phyloP scores from a whole-genome alignment of 495 filamentous ascomycete genomes.

The Astrothelium macrocarpum region DNA sequence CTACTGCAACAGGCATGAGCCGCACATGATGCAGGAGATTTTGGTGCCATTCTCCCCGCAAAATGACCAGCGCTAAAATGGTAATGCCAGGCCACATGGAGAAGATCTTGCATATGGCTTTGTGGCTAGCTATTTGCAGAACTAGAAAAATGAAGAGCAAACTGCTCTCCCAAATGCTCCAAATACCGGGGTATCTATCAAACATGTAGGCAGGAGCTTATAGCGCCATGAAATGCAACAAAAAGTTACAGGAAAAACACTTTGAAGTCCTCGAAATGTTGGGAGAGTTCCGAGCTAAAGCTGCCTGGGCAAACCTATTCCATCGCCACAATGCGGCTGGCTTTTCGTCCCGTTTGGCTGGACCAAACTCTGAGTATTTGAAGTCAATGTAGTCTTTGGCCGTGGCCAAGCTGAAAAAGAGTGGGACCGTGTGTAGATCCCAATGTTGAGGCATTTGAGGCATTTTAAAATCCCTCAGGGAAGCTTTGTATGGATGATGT shows the following conservation, averaged over 20 bases:
- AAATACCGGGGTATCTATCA: background rate
- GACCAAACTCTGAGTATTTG: too few relatives aligned
- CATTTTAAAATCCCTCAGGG: conserved; percentile 40
- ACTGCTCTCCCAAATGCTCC: background rate
- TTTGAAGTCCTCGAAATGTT: background rate
- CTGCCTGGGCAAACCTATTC: too few relatives aligned
- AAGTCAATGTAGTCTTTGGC: too few relatives aligned
- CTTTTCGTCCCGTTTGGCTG: too few relatives aligned
- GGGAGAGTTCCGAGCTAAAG: background rate
- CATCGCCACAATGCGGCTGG: too few relatives aligned
- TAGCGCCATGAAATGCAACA: background rate
- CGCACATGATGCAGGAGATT: background rate
- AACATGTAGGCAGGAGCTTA: background rate
- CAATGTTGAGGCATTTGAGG: background rate
- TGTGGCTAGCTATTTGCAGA: background rate
- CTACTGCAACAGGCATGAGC: background rate
- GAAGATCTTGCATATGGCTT: background rate
- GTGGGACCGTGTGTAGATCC: too few relatives aligned
- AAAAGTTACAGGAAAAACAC: background rate
- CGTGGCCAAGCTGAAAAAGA: too few relatives aligned
- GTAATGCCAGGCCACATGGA: background rate
- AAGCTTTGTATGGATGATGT: conserved; percentile 97
- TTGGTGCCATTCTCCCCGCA: background rate
- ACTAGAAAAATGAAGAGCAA: background rate
- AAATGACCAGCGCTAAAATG: background rate